Base-by-base conservation (phyloP, 2,329 filamentous ascomycete genomes). In the Cladosporium sphaerospermum region DNA sequence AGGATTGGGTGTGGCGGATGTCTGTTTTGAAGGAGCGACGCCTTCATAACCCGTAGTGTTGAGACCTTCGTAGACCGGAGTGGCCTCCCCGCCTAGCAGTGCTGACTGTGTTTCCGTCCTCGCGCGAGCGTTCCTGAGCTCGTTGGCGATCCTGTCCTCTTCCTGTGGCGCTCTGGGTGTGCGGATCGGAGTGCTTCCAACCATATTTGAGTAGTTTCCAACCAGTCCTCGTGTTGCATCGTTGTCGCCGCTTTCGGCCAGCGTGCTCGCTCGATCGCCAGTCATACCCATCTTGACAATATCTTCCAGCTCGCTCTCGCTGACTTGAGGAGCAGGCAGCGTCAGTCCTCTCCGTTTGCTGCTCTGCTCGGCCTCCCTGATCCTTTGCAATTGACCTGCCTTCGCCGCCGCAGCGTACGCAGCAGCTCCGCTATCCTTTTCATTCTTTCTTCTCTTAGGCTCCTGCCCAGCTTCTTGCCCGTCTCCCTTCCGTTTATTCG, bases 261-360 rank as follows among this genome's bases (percentile, higher is more conserved):
- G 77, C 57, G 79, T 75, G 63, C 84, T 90, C 41, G 93, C 93
- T 48, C 86, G 84, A 65, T 96, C 90, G 36, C 92, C 93, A 56
- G 90, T 82, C 80, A 95, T 88, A 42, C 93, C 92, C 90, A 97
- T 95, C 76, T 99, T 99, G 59, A 99, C 89, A 64, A 99, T 97
- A 61, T 96, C 91, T 66, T 99, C 93, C 55, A 99, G 77, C 71
- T 99, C 93, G 41, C 83, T 80, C 65, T 99, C 93, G 69, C 88
- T 85, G 62, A 99, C 89, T 72, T 99, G 93, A 8, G 93, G 93
- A 19, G 88, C 77, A 8, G 93, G 93, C 23, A 99, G 75, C 43
- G 85, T 83, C n/a, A 99, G 77, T 6, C 85, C 75, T 54, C 89
- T 82, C 54, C 93, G 83, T 73, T 96, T 97, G 76, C 89, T 96